Base-by-base conservation (phyloP, 139 green algal genomes). In the Picochlorum sp. region DNA sequence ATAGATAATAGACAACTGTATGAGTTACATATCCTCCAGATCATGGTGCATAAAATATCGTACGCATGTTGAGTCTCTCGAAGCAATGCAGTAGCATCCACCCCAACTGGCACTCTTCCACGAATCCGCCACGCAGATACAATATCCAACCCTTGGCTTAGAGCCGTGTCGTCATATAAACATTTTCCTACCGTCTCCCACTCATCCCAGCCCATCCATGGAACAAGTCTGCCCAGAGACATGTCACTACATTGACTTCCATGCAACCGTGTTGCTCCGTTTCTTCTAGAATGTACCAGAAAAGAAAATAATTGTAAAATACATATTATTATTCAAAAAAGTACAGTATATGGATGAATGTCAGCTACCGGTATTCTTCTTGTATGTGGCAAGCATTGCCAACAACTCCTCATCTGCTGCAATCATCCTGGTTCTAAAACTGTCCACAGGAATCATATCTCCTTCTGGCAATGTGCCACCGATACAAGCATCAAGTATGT, bases 121-220 rank as follows among this genome's bases (percentile, higher is more conserved):
- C 85, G 63, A 5, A 63, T 57, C 1, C 86, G 60, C 86, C 86
- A 92, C 8, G 76, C 3, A 7, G 24, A 26, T 21, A 73, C 73
- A 49, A 65, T 47, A 4, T 64, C 57, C 11, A 79, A n/a, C 11
- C 70, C 60, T 2, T 30, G 16, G 30, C 49, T 56, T 23, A 66
- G 34, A 18, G 37, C 9, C 8, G 56, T 41, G 23, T 54, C 34
- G 2, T 74, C 75, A 20, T 81, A 66, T 6, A 92, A 68, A 54
- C 63, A 66, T 2, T 47, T 31, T 6, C 70, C 51, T 6, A 87
- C 74, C 10, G 54, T 8, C n/a, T 59, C 24, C 86, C 86, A 92
- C 55, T 92, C 85, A 7, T 75, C 74, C 86, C 86, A 92, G 41
- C 54, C 68, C 9, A 55, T 26, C 86, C 86, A 92, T 0, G 86